Evolutionary conservation across 192 early-diverging fungal genomes (phyloP), one percentile per base, ranked within the genome.

Genomic region (Rhizoclosmatium globosum): DNA sequence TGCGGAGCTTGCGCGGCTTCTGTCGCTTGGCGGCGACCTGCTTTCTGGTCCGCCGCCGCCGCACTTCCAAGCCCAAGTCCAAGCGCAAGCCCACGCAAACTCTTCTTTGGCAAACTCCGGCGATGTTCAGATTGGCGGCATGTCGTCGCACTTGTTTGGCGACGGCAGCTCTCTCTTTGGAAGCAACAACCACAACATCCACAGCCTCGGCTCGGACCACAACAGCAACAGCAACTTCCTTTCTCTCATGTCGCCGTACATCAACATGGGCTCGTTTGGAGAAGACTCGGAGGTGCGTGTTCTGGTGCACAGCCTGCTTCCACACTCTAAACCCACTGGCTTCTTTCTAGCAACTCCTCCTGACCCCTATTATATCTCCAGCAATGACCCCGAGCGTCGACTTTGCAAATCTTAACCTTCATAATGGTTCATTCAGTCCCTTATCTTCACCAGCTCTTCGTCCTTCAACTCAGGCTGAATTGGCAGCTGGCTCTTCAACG

Each of bases 331-430:
- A 39, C 19, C 50, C 60, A 11, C 1, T 21, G 19, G 7, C 74
- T 31, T 19, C 67, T 48, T 11, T 43, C 9, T 67, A 48, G 45
- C 74, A 85, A 75, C 56, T 84, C 3, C 78, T 86, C 48, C 87
- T 92, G 17, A 91, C 91, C 11, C 92, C 92, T 0, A 78, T 93
- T 21, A 89, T 93, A 9, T 93, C 92, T 4, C 92, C 92, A 4
- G 91, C 89, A 9, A 89, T 91, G 82, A 93, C 91, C 0, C 92
- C 92, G 2, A 85, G 87, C 38, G 82, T 86, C 56, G 85, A 86
- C 46, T 91, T 88, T 77, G 73, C 82, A 46, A 80, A 77, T 3
- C 74, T 84, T 57, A 64, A 50, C 64, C 72, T 79, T 9, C 61
- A 76, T 23, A 38, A 71, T 50, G 47, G 79, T 9, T 81, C 72